Base-by-base conservation (phyloP, 768 basidiomycete species). In the Mycena epipterygia region DNA sequence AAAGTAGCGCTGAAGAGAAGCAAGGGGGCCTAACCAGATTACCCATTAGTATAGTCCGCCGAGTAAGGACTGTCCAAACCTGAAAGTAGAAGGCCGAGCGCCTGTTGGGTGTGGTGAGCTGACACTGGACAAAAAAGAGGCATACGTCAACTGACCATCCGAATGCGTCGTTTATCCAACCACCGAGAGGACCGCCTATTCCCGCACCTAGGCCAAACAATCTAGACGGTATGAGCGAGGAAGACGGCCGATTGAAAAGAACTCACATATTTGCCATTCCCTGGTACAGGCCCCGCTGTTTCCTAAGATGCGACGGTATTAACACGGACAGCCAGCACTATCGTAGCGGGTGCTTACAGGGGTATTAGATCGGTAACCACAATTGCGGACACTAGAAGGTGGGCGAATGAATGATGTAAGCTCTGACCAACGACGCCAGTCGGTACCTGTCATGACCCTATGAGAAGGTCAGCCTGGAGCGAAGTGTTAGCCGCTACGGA, bases 341-440 rank as follows among this genome's bases (percentile, higher is more conserved):
- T 49, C 33, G 41, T 30, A 21, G 74, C 42, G 66, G 33, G 52
- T 55, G 84, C 92, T 84, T 76, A 94, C 92, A 98, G 80, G 17
- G 96, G 95, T 67, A 98, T 92, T 27, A 98, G 84, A 83, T 99
- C 97, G 8, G 93, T 92, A 64, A 95, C 90, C 52, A 95, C 87
- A 65, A 98, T 89, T 72, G 91, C 95, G 55, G 93, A 88, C 32
- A 96, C 95, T 96, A 78, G 56, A 72, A 67, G 74, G 46, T 46
- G 68, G 55, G 33, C 64, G 62, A 67, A 73, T 82, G 68, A 80
- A 70, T 81, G 65, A 58, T 65, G 66, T 65, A 72, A 62, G 65
- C 60, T 77, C 51, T 56, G 42, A 71, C 73, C 69, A 67, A 52
- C 57, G 66, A 44, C 42, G 59, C 35, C 65, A 75, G 72, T 39